phyloP scores from a whole-genome alignment of 2,329 filamentous ascomycete genomes.

The Apiospora pterosperma region DNA sequence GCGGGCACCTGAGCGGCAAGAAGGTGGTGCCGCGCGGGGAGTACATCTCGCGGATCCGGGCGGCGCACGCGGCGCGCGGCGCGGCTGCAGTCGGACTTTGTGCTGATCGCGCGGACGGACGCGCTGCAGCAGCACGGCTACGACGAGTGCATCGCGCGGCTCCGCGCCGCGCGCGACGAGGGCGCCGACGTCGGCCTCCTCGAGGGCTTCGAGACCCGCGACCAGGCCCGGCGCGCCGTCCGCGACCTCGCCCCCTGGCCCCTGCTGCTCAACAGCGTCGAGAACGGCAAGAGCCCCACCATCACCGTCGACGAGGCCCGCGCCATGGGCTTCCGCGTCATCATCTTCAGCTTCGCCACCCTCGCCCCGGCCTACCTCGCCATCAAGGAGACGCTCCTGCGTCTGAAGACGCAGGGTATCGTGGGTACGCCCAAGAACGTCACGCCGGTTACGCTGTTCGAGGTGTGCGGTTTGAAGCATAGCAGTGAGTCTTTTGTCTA shows the following conservation, averaged over 20 bases:
- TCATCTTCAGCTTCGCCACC: slow-evolving; percentile 53
- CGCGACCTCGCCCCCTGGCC: slow-evolving; percentile 44
- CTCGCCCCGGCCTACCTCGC: slow-evolving; percentile 44
- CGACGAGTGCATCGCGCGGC: slow-evolving; percentile 48
- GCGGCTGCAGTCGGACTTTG: slow-evolving; percentile 50
- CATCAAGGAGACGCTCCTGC: slow-evolving; percentile 33
- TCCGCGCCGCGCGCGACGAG: slow-evolving; percentile 46
- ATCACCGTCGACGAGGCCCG: slow-evolving; percentile 49
- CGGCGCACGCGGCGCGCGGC: slow-evolving; percentile 48
- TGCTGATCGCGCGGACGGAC: slow-evolving; percentile 64
- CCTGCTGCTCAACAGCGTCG: slow-evolving; percentile 56
- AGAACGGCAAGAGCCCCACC: slow-evolving; percentile 51
- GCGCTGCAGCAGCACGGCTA: slow-evolving; percentile 55
- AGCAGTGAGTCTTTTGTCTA: slow-evolving; percentile 13
- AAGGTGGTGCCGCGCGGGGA: slow-evolving; percentile 49
- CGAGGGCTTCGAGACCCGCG: slow-evolving; percentile 51
- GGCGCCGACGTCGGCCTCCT: slow-evolving; percentile 60
- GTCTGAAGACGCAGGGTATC: slow-evolving; percentile 32
- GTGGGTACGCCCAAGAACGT: slow-evolving; percentile 26
- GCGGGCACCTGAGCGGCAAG: slow-evolving; percentile 62
- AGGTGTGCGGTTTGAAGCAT: slow-evolving; percentile 27
- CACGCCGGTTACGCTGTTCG: slow-evolving; percentile 26
- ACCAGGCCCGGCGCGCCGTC: slow-evolving; percentile 45
- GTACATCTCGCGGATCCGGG: slow-evolving; percentile 54
- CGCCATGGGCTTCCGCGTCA: slow-evolving; percentile 54